Percentiles rank a stretch among this genome's conserved stretches.
These are phyloP conservation scores for Scheffersomyces lignicola DNA, from an alignment of 1,139 yeast genomes.

Conservation along the genomic window DNA sequence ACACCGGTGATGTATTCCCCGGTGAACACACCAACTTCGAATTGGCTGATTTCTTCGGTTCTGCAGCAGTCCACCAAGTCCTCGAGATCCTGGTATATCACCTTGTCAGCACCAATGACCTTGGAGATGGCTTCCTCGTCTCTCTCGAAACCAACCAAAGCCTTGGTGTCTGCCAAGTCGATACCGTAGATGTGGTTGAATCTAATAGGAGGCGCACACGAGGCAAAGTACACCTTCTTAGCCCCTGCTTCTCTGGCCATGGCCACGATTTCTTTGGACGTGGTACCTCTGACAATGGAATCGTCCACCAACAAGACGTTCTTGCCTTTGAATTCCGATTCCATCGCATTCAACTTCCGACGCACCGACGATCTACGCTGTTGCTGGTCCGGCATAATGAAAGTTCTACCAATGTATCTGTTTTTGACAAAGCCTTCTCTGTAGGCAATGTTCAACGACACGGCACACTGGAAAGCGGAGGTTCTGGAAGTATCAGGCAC, in stretches of 20 bases:
- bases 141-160: slow-evolving; percentile 84
- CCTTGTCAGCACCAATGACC: slow-evolving; percentile 89
- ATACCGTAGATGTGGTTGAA: slow-evolving; percentile 95
- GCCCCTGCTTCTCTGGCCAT: slow-evolving; percentile 99
- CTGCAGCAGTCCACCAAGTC: slow-evolving; percentile 82
- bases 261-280: slow-evolving; percentile 91
- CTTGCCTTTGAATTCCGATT: slow-evolving; percentile 80
- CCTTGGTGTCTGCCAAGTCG: slow-evolving; percentile 93
- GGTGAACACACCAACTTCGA: slow-evolving; percentile 97
- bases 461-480: slow-evolving; percentile 91
- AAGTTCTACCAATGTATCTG: slow-evolving; percentile 95
- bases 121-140: slow-evolving; percentile 71
- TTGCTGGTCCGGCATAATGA: slow-evolving; percentile 97
- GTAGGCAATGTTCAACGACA: slow-evolving; percentile 74
- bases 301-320: slow-evolving; percentile 94
- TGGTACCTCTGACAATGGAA: slow-evolving; percentile 96
- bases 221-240: slow-evolving; percentile 85
- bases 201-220: slow-evolving; percentile 97
- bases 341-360: slow-evolving; percentile 95
- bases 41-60: slow-evolving; percentile 50
- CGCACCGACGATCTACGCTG: slow-evolving; percentile 94
- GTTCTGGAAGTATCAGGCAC: slow-evolving; percentile 98
- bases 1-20: slow-evolving; percentile 92
- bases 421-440: slow-evolving; percentile 97
- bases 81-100: slow-evolving; percentile 80